Evolutionary conservation across 2,329 filamentous ascomycete species (phyloP), one percentile per base, ranked within the genome.

Genomic region (Aureobasidium sp.): DNA sequence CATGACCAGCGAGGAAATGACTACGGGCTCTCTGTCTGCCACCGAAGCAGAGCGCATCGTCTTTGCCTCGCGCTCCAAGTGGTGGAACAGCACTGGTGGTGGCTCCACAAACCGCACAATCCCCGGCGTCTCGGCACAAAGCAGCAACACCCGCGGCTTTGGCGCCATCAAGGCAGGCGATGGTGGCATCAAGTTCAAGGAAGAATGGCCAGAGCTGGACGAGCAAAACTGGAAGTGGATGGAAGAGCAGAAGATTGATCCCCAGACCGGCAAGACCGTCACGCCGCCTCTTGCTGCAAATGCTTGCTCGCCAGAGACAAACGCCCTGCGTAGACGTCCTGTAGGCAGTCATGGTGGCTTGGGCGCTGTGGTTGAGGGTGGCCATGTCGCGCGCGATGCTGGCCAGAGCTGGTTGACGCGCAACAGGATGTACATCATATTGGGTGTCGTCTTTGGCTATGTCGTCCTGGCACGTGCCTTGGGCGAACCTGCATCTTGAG

Each of bases 1-100:
- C 71, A 98, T 98, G 93, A 97, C 91, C 2, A 89, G 88, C 60
- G 91, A 98, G 66, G 93, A 98, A 74, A 96, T 97, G 86, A 98
- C 93, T 0, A 97, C 93, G 0, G 93, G 93, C 2, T 90, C 85
- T 25, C 81, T 98, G 25, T 84, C 85, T 5, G 88, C 84, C 16
- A 85, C 81, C 0, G 80, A 88, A 45, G 75, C 79, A 3, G 90
- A 97, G 74, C 81, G 91, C 57, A 85, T 82, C 67, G 79, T 85
- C 62, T 81, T 90, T 45, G 90, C 93, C 0, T 77, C 79, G 21
- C 79, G 87, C 57, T 88, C 88, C 14, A 77, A 88, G 52, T 98
- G 93, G 93, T 97, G 90, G 90, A 98, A 98, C 72, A 88, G 84
- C 29, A 97, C 91, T 0, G 90, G 91, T 35, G 90, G 89, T 49